Conservation (phyloP, 75 land plant genomes). For the Chamaecyparis obtusa region DNA sequence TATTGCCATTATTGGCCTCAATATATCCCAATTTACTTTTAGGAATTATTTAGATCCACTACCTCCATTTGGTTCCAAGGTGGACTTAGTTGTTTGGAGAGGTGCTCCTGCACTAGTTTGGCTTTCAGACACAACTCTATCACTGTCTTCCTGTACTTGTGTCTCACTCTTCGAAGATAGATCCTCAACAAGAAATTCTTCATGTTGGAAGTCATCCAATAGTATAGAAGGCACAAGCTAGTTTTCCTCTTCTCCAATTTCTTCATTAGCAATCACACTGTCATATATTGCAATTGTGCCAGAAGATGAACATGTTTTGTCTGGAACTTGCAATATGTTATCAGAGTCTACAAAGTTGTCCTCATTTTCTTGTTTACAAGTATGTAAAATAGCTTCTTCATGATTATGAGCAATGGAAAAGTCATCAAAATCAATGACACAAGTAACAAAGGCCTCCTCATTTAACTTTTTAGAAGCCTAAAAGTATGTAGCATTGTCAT, state of each 20-base stretch:
- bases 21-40: no score
- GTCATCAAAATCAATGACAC: not conserved
- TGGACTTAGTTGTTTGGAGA: no score
- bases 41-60: no score
- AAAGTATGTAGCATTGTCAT: not conserved
- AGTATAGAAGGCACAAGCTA: not conserved
- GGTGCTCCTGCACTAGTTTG: no score
- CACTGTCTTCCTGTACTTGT: not conserved
- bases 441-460: not conserved
- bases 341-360: not conserved
- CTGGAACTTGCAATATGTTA: not conserved
- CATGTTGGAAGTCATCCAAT: not conserved
- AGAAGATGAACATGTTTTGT: not conserved
- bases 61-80: no score
- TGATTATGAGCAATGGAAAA: not conserved
- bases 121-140: not conserved
- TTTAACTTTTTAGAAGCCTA: not conserved
- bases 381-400: not conserved
- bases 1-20: no score
- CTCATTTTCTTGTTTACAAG: not conserved
- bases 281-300: not conserved
- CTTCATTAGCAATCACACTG: not conserved
- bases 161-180: not conserved
- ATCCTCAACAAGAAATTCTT: not conserved
- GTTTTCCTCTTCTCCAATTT: not conserved